A percentile compares a stretch with the other conserved stretches of the same genome.
Evolutionary conservation across 2,329 filamentous ascomycete species (phyloP).

Genomic region (Nectriaceae sp.): DNA sequence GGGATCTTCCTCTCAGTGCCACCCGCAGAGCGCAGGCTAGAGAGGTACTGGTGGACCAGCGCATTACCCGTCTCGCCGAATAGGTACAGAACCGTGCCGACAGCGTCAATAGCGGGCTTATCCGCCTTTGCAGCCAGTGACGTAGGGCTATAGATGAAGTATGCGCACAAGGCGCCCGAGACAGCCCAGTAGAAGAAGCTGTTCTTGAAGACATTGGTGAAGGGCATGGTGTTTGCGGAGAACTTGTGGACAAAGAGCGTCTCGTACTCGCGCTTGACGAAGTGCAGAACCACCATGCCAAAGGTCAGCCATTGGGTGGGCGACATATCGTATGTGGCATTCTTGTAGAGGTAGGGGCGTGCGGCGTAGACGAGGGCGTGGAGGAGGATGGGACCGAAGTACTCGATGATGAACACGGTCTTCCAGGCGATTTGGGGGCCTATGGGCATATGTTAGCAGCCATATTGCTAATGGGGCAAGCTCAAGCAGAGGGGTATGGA

Average conservation of each 20-base stretch:
- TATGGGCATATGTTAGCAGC: slow-evolving; percentile 36
- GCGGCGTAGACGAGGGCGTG: slow-evolving; percentile 73
- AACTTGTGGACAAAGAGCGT: slow-evolving; percentile 95
- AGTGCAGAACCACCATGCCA: slow-evolving; percentile 77
- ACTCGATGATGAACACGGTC: slow-evolving; percentile 94
- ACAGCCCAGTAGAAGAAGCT: slow-evolving; percentile 90
- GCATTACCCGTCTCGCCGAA: slow-evolving; percentile 82
- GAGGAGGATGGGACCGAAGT: slow-evolving; percentile 87
- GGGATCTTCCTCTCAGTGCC: slow-evolving; percentile 89
- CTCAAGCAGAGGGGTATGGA: not conserved
- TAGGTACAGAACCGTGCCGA: slow-evolving; percentile 70
- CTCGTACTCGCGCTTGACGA: slow-evolving; percentile 92
- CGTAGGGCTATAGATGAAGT: slow-evolving; percentile 80
- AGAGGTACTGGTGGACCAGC: slow-evolving; percentile 76
- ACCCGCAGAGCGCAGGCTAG: slow-evolving; percentile 73
- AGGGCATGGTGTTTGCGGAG: slow-evolving; percentile 91
- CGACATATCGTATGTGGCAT: slow-evolving; percentile 53
- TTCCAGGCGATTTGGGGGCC: slow-evolving; percentile 89
- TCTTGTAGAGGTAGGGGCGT: slow-evolving; percentile 63
- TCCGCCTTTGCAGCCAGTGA: slow-evolving; percentile 63
- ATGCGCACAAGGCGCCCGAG: slow-evolving; percentile 77
- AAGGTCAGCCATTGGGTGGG: slow-evolving; percentile 73
- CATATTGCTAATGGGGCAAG: slow-evolving; percentile 1
- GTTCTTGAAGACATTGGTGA: slow-evolving; percentile 91
- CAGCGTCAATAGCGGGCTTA: slow-evolving; percentile 57